These are phyloP conservation scores for Erodium chrysanthum DNA, from an alignment of 441 rosid species.

Conservation along the genomic window DNA sequence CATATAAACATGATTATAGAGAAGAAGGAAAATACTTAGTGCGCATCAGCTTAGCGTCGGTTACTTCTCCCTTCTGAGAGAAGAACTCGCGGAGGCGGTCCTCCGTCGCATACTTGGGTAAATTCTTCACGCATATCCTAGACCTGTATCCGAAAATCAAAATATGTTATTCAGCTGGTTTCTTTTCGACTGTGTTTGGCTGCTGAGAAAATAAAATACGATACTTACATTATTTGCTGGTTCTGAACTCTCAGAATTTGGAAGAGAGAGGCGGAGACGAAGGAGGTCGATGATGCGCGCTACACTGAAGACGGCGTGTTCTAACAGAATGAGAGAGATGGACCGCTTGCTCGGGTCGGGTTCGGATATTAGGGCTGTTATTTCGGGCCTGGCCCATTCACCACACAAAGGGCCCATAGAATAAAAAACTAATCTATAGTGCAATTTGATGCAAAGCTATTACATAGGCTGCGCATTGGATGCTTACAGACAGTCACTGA, in stretches of 20 bases:
- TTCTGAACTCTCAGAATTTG: background rate
- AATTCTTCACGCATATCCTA: constrained; percentile 62
- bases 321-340: background rate
- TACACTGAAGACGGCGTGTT: background rate
- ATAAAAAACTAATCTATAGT: no score
- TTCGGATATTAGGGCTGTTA: background rate
- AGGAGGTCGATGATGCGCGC: background rate
- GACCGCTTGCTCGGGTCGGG: background rate
- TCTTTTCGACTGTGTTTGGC: background rate
- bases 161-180: background rate
- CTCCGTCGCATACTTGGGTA: constrained; percentile 54
- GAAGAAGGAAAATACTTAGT: constrained; percentile 30
- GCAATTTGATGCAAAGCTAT: background rate
- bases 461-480: background rate
- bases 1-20: background rate
- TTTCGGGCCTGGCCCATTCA: constrained; percentile 1
- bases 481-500: background rate
- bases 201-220: background rate
- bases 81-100: constrained; percentile 54
- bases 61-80: constrained; percentile 75
- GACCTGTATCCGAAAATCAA: constrained; percentile 43
- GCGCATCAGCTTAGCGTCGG: constrained; percentile 62
- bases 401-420: background rate
- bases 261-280: background rate
- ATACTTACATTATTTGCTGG: background rate